These are phyloP conservation scores for Haplosporangium gracile DNA, from an alignment of 192 early-diverging fungal genomes.

Conservation along the genomic window DNA sequence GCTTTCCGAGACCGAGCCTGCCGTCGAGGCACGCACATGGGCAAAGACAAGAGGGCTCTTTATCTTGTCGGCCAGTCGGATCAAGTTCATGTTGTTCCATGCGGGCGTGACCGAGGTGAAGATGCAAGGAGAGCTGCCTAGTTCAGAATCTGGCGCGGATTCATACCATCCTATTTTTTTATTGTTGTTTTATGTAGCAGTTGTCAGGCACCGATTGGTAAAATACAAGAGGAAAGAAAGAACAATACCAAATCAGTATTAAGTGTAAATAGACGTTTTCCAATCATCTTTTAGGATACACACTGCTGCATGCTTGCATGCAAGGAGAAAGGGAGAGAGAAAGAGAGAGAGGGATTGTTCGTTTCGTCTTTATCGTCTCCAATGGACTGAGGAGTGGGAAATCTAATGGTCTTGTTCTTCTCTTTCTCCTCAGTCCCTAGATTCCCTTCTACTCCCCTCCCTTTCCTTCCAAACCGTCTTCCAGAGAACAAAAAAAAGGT, in stretches of 20 bases:
- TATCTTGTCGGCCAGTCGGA: conserved; percentile 82
- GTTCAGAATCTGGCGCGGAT: conserved; percentile 60
- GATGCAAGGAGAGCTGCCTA: conserved; percentile 70
- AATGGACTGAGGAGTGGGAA: background rate
- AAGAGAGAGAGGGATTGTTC: no score
- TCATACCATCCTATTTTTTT: conserved; percentile 67
- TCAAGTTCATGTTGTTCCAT: conserved; percentile 84
- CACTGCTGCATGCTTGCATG: background rate
- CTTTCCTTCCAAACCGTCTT: background rate
- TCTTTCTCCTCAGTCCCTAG: background rate
- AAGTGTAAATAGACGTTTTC: background rate
- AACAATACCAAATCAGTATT: background rate
- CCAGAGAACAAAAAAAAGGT: background rate
- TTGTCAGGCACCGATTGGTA: background rate
- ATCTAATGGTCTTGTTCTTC: background rate
- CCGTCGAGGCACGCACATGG: conserved; percentile 83
- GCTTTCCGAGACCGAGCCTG: conserved; percentile 79
- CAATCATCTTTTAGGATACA: background rate
- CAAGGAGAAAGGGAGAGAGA: background rate
- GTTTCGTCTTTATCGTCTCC: background rate
- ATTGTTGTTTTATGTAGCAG: background rate
- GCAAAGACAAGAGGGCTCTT: conserved; percentile 82
- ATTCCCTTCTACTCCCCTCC: background rate
- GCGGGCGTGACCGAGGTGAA: conserved; percentile 86
- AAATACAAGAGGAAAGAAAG: background rate